A percentile compares a stretch with the other conserved stretches of the same genome.
Evolutionary conservation across 495 filamentous ascomycete species (phyloP).

Genomic region (Talaromyces stipitatus): DNA sequence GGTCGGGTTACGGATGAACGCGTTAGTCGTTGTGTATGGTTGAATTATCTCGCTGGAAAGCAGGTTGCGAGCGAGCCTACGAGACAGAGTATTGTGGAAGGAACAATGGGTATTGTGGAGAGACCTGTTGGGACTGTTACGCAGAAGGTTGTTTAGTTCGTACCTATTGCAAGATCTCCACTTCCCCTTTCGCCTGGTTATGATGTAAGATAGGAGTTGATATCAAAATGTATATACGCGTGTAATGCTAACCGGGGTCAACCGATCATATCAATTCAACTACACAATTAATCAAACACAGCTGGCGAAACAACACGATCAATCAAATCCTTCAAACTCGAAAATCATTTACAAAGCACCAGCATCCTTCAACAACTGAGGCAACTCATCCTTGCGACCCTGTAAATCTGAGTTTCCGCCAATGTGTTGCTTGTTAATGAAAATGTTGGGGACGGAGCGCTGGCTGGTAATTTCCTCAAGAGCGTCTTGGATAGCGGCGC

Average conservation of each 20-base stretch:
- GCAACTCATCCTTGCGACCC: conserved; percentile 49
- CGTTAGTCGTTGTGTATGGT: conserved; percentile 73
- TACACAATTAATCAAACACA: not conserved
- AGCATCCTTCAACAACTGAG: conserved; percentile 53
- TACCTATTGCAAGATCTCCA: not conserved
- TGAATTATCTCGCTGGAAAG: conserved; percentile 82
- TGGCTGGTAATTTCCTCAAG: conserved; percentile 74
- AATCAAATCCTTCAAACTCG: not conserved
- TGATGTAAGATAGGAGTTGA: not conserved
- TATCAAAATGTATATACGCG: not conserved
- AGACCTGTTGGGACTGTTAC: conserved; percentile 81
- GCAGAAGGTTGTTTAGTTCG: conserved; percentile 51
- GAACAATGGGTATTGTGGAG: conserved; percentile 80
- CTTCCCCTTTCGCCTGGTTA: conserved; percentile 5
- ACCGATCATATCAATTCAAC: not conserved
- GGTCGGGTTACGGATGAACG: conserved; percentile 71
- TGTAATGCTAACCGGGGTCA: not conserved
- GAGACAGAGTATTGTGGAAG: conserved; percentile 75
- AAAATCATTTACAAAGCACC: conserved; percentile 45
- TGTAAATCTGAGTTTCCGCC: conserved; percentile 96
- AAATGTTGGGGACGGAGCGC: conserved; percentile 90
- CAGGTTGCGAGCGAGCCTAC: conserved; percentile 80
- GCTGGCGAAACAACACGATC: not conserved
- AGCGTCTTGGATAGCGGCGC: conserved; percentile 72
- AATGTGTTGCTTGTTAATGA: conserved; percentile 83